Evolutionary conservation across 495 filamentous ascomycete genomes (phyloP), one percentile per base, ranked within the genome.

Genomic region (Mytilinidion resinicola): DNA sequence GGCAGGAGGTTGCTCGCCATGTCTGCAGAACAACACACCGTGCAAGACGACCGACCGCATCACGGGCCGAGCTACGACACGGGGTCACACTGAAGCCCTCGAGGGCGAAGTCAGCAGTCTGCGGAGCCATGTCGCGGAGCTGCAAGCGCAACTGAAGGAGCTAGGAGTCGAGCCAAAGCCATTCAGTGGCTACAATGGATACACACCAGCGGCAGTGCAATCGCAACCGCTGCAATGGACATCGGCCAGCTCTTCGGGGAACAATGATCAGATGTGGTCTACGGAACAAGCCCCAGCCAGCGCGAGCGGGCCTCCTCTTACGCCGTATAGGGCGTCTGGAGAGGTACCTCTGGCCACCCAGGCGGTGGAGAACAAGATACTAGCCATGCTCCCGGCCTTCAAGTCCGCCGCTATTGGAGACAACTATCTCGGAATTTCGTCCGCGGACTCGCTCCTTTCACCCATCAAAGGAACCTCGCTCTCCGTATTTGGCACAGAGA

Each of bases 11-110:
- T 95, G 90, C 66, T 82, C 81, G 58, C 82, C 86, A 59, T 95
- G 90, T 71, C 73, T 81, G 59, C 81, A 84, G 68, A 83, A 83
- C 54, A 82, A 82, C 60, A 79, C 83, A 51, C 80, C 84, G 56
- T 96, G 90, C 72, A 81, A 81, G 64, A 87, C 90, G 9, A 95
- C 90, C 12, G 91, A 96, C 70, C 82, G 87, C 33, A 89, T 93
- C 61, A 91, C 88, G n/a, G 87, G 87, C 25, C 83, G 87, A 55
- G 87, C 90, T 12, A 83, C 82, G 33, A 79, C 80, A n/a, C 81
- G 91, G 53, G 90, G 90, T 9, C 86, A 89, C 62, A 67, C 65
- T 10, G 73, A 75, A 38, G 61, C 53, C 11, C 72, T 87, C 55
- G 83, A 87, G 66, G 74, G 80, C 78, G 70, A 87, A 57, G 69